These are phyloP conservation scores for Orobanche coerulescens DNA, from an alignment of 257 asterid genomes.

Conservation along the genomic window DNA sequence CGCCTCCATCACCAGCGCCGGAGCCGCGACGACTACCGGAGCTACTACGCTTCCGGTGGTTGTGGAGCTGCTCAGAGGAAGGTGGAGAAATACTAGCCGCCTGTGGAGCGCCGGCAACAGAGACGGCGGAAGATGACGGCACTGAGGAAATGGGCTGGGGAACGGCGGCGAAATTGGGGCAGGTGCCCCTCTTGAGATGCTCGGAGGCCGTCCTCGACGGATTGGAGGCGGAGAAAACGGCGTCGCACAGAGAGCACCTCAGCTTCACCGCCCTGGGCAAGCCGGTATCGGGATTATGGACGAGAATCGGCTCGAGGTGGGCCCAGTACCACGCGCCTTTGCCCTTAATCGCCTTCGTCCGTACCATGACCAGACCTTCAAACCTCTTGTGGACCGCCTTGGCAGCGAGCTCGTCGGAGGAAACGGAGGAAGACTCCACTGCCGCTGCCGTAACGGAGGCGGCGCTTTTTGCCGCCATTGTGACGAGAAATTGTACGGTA, in stretches of 20 bases:
- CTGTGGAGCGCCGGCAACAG: constrained; percentile 7
- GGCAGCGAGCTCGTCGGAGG: constrained; percentile 60
- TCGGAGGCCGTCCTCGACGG: constrained; percentile 98
- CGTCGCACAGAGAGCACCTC: constrained; percentile 77
- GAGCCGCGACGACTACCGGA: constrained; percentile 23
- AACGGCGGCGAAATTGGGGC: constrained; percentile 70
- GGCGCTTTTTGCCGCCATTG: constrained; percentile 55
- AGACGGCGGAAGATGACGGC: constrained; percentile 30
- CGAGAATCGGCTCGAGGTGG: constrained; percentile 87
- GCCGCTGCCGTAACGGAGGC: constrained; percentile 15
- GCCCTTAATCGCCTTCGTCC: constrained; percentile 87
- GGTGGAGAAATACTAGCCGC: background rate
- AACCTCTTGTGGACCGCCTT: constrained; percentile 83
- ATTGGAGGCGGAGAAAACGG: constrained; percentile 93
- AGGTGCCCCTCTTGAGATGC: constrained; percentile 89
- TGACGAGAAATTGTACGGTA: background rate
- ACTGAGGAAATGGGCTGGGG: constrained; percentile 67
- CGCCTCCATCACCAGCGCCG: background rate
- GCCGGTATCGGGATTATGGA: constrained; percentile 64
- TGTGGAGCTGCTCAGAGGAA: constrained; percentile 23
- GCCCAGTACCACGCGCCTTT: constrained; percentile 99
- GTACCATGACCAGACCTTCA: constrained; percentile 72
- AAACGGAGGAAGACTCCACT: constrained; percentile 25
- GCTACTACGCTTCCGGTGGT: constrained; percentile 34
- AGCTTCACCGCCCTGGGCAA: constrained; percentile 89